Evolutionary conservation across 176 grass and related monocot genomes (phyloP).

Genomic region (Oryza brachyantha): DNA sequence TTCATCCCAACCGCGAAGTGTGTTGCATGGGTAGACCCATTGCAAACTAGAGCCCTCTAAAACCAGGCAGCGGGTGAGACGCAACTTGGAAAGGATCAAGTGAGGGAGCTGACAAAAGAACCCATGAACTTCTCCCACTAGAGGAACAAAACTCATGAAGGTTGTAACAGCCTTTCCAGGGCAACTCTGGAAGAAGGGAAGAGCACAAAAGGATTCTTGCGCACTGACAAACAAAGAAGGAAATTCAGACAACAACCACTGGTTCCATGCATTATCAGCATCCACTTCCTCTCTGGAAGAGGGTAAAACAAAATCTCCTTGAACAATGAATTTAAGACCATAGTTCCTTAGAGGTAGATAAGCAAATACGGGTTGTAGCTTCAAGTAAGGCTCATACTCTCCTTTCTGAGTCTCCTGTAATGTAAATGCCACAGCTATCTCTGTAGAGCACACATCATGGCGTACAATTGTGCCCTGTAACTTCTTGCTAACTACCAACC

Average conservation of each 20-base stretch:
- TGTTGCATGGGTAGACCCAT: constrained; percentile 77
- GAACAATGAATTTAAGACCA: constrained; percentile 95
- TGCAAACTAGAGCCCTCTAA: constrained; percentile 62
- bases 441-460: constrained; percentile 76
- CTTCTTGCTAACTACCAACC: constrained; percentile 76
- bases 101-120: constrained; percentile 85
- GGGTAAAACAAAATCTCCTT: constrained; percentile 92
- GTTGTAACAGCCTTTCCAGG: constrained; percentile 82
- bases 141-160: constrained; percentile 95
- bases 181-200: constrained; percentile 65
- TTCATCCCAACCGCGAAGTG: constrained; percentile 76
- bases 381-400: constrained; percentile 66
- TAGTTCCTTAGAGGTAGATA: constrained; percentile 96
- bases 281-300: constrained; percentile 99
- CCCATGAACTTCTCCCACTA: constrained; percentile 88
- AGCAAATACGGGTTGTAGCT: constrained; percentile 91
- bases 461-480: constrained; percentile 56
- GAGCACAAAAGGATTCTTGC: constrained; percentile 73
- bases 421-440: constrained; percentile 91
- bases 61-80: constrained; percentile 75
- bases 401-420: constrained; percentile 65
- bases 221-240: constrained; percentile 75
- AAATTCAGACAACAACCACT: constrained; percentile 92
- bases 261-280: constrained; percentile 96
- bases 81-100: constrained; percentile 86